A percentile compares a stretch with the other conserved stretches of the same genome.
These are phyloP conservation scores for Lachnellula arida DNA, from an alignment of 2,329 filamentous ascomycete genomes.

Conservation along the genomic window DNA sequence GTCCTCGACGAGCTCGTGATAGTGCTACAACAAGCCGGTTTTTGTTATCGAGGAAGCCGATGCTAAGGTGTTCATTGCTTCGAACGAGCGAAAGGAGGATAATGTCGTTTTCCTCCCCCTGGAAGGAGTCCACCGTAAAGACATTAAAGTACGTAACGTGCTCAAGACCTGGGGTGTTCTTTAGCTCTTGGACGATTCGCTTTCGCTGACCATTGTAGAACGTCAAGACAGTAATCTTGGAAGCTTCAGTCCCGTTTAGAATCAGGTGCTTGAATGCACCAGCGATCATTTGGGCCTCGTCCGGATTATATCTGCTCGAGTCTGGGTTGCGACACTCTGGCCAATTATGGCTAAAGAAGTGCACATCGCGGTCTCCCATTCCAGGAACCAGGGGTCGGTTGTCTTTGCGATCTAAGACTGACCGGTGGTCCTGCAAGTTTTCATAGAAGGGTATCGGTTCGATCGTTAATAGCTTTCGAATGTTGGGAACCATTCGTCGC, in stretches of 20 bases:
- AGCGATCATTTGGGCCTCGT: conserved; percentile 73
- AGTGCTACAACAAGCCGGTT: conserved; percentile 56
- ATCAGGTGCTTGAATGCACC: conserved; percentile 68
- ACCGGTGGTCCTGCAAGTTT: conserved; percentile 52
- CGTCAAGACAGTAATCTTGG: conserved; percentile 73
- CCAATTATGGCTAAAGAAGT: conserved; percentile 62
- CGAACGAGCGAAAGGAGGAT: conserved; percentile 77
- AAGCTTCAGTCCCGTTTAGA: conserved; percentile 55
- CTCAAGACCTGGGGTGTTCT: conserved; percentile 38
- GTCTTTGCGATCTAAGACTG: conserved; percentile 46
- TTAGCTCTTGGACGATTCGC: conserved; percentile 47
- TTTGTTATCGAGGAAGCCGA: conserved; percentile 69
- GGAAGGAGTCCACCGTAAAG: conserved; percentile 81
- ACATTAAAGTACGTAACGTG: conserved; percentile 46
- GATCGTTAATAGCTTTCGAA: conserved; percentile 50
- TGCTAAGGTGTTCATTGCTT: conserved; percentile 51
- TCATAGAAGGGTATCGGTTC: conserved; percentile 52
- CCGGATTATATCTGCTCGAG: conserved; percentile 61
- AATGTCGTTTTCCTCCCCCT: conserved; percentile 86
- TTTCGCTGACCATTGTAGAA: conserved; percentile 86
- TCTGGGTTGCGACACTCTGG: conserved; percentile 59
- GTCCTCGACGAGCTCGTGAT: conserved; percentile 68
- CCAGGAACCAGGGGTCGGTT: conserved; percentile 52
- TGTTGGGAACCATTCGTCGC: conserved; percentile 65
- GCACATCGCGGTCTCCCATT: conserved; percentile 57